Conservation (phyloP, 2,329 filamentous ascomycete species). For the Aspergillus ustus region DNA sequence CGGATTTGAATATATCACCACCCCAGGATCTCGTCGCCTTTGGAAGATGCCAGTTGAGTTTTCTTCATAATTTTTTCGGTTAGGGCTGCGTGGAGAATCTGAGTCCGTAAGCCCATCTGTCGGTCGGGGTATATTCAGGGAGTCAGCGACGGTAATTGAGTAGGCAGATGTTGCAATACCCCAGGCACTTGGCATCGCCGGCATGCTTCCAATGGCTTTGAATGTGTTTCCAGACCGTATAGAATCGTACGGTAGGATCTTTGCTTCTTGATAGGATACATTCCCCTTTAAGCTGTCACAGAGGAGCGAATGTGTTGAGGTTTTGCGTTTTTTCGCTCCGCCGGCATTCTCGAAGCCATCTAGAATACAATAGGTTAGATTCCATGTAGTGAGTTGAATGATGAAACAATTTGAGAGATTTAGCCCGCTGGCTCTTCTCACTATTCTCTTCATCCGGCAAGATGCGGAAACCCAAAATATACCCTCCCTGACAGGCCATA, state of each 20-base stretch:
- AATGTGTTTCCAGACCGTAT: neutral
- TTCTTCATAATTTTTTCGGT: neutral
- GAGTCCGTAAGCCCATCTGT: neutral
- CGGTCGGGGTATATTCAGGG: neutral
- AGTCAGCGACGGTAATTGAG: neutral
- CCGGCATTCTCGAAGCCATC: too few relatives aligned
- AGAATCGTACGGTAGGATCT: neutral
- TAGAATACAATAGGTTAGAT: neutral
- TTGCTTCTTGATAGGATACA: too few relatives aligned
- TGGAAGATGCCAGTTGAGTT: too few relatives aligned
- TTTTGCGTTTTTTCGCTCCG: too few relatives aligned
- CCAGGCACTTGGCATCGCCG: too few relatives aligned
- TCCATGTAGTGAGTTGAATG: too few relatives aligned
- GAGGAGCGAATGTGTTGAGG: too few relatives aligned
- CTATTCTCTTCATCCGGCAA: neutral
- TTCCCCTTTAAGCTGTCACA: too few relatives aligned
- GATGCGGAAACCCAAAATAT: neutral
- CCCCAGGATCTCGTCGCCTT: neutral
- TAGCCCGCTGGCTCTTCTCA: too few relatives aligned
- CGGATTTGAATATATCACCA: neutral
- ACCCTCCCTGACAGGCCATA: neutral
- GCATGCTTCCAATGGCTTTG: neutral
- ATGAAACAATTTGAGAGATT: too few relatives aligned
- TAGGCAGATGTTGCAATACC: neutral
- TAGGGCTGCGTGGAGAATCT: neutral